Evolutionary conservation across 306 rosid species (phyloP), one percentile per base, ranked within the genome.

Genomic region (Prunus campanulata): DNA sequence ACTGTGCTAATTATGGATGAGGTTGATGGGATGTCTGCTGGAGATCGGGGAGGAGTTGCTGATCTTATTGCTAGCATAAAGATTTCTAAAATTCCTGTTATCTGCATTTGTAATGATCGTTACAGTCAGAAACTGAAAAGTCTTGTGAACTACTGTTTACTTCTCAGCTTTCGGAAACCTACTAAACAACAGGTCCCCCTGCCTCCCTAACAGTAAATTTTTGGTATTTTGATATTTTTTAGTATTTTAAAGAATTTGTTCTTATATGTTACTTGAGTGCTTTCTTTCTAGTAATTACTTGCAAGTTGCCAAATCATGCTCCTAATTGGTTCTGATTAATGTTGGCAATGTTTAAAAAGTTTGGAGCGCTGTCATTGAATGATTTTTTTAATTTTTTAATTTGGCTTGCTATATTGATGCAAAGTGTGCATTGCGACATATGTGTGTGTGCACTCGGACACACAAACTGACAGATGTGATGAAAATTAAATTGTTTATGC

Each of bases 21-120:
- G 79, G 99, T 95, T 75, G 97, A 95, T 84, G 99, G 99, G 84
- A 92, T 95, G 99, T 95, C 99, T 76, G 99, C 99, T 81, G 99
- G 99, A 81, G 99, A 95, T 84, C 84, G 99, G 84, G 98, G 99
- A 77, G 99, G 99, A 72, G 73, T 95, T 79, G 92, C 99, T 82
- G 97, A 92, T 86, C 96, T 95, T 71, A 92, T 95, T 86, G 90
- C 92, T 27, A 90, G 91, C 86, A 95, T 95, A 83, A 95, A 95
- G 83, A 92, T 78, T 56, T 92, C 97, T 39, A 92, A 92, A 85
- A 89, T 95, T 85, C 99, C 99, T 57, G 88, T 95, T 62, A 95
- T 95, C 80, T 95, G 97, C 90, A 95, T 95, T 77, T 95, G 99
- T 70, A 95, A 95, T 85, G 97, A 95, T 81, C 96, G 97, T 47